Base-by-base conservation (phyloP, 2,329 filamentous ascomycete species). In the Microsporum ferrugineum region DNA sequence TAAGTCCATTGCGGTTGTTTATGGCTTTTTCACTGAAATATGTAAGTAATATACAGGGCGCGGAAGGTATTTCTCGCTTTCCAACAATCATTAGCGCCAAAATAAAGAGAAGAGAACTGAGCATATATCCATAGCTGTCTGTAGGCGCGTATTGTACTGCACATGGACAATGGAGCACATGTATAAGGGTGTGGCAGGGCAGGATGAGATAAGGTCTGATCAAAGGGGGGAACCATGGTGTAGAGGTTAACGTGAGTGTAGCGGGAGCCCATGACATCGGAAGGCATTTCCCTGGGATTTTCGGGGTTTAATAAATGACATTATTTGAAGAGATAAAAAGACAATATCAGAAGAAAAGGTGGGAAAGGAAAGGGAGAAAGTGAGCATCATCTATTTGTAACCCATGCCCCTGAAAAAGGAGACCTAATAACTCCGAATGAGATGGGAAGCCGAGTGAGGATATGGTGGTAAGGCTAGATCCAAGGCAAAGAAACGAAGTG, bases 381-480 rank as follows among this genome's bases (percentile, higher is more conserved):
- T 34, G 31, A 23, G 2, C 33, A 55, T 34, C 51, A 55, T 57
- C 55, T 57, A 43, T 41, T 57, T 41, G 12, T 55, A 55, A 57
- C 34, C 55, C 55, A 43, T 57, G 39, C 23, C 55, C 55, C 55
- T 57, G 31, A 57, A 55, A 34, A 33, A 55, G 27, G 38, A 43
- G 39, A 57, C 36, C 55, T n/a, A n/a, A 57, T 41, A 57, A 57
- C 55, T 57, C 55, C 55, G 41, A 12, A 57, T 41, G 38, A 57
- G 36, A 57, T 57, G 55, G 27, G 36, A 57, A 41, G 34, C 36
- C 2, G 34, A 41, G 38, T 27, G 27, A 43, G 8, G 31, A 55
- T 36, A 55, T 55, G 33, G 2, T 10, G 12, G 31, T 34, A 10
- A 55, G 3, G 33, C n/a, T 38, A 17, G 31, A 38, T 17, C 51